Evolutionary conservation across 371 early-diverging fungal species (phyloP).

Genomic region (Syncephalastrum sp.): DNA sequence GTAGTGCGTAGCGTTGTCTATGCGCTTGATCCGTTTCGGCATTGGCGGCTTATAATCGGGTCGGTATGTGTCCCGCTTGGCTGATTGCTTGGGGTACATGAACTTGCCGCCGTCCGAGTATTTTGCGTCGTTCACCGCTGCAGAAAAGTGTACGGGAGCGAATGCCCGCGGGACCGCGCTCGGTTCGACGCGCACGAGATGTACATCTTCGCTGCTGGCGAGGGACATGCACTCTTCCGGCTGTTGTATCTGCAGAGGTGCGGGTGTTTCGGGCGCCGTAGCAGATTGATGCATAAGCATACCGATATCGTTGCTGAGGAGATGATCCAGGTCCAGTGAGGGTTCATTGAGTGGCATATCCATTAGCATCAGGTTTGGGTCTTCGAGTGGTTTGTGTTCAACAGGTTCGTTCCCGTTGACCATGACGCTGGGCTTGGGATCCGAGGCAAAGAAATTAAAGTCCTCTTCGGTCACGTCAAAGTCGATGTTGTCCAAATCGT

Average conservation of each 20-base stretch:
- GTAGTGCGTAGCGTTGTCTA: not conserved
- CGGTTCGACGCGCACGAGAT: slow-evolving; percentile 5
- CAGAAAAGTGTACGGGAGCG: slow-evolving; percentile 40
- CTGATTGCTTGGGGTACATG: slow-evolving; percentile 18
- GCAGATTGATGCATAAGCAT: not conserved
- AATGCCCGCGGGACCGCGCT: slow-evolving; percentile 37
- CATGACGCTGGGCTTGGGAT: not conserved
- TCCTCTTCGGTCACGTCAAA: slow-evolving; percentile 51
- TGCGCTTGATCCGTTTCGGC: slow-evolving; percentile 10
- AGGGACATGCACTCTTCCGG: not conserved
- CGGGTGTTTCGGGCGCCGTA: not conserved
- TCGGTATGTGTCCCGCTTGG: slow-evolving; percentile 26
- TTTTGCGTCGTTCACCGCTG: slow-evolving; percentile 43
- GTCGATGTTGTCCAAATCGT: slow-evolving; percentile 42
- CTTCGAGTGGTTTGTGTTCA: not conserved
- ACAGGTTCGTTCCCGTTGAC: not conserved
- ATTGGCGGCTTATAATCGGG: slow-evolving; percentile 42
- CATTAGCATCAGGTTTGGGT: slow-evolving; percentile 2
- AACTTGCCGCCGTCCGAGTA: slow-evolving; percentile 51
- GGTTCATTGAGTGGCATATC: not conserved
- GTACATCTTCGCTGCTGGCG: too few species aligned
- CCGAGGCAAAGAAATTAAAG: slow-evolving; percentile 41
- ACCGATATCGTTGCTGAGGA: slow-evolving; percentile 1
- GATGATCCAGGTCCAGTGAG: slow-evolving; percentile 3
- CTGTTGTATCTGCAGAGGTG: not conserved